Base-by-base conservation (phyloP, 768 basidiomycete species). In the Pleurotus djamor region DNA sequence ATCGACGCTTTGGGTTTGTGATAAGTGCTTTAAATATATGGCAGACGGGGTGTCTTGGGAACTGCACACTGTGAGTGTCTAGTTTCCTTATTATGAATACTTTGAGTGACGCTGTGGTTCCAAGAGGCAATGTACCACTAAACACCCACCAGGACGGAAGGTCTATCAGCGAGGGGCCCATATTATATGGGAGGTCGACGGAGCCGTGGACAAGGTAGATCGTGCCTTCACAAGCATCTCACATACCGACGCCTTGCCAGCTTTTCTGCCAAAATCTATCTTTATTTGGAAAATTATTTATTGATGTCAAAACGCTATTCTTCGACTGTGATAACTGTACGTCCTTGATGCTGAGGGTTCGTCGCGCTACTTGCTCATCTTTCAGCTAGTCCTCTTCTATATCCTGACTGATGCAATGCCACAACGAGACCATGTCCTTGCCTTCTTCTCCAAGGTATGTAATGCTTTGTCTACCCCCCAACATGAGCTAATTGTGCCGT, bases 11-110 rank as follows among this genome's bases (percentile, higher is more conserved):
- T 95, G 87, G 84, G 92, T 96, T 4, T 96, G 94, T 69, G 90
- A 95, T 64, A 83, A 85, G 61, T 99, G 96, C 75, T 97, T 98
- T 86, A 98, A 97, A 75, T 99, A 99, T 69, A 93, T 95, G 88
- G 77, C 85, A 2, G 88, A 93, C 48, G 83, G 85, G 13, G 71
- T 75, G 1, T 76, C 79, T 17, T 96, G 90, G 86, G 89, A 81
- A 61, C 61, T 86, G 61, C 78, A 88, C 61, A 88, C 91, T 65
- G 79, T 83, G 45, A 82, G 89, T 65, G 21, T 1, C 66, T 83
- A 72, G 6, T 13, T 56, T n/a, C 16, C n/a, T 17, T 41, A 12
- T 60, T 61, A 35, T 7, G 47, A 28, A 28, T 14, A 36, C 17
- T 12, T 49, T 58, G 32, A 48, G 51, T n/a, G 38, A 43, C 55